These are phyloP conservation scores for Suhomyces wounanorum DNA, from an alignment of 1,139 yeast genomes.

Conservation along the genomic window DNA sequence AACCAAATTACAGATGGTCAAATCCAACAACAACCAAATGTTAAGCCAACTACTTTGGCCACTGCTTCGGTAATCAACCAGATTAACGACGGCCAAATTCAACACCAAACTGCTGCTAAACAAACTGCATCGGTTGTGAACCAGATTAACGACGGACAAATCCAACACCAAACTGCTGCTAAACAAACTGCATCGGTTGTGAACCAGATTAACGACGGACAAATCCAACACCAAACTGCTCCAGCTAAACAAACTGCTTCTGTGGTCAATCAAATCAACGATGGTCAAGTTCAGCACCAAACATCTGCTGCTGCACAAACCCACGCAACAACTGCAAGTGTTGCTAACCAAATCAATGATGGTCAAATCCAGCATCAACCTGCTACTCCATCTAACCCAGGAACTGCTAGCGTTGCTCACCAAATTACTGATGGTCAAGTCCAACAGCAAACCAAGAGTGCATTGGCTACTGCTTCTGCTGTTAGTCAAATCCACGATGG, in stretches of 20 bases:
- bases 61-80: slow-evolving; percentile 26
- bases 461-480: slow-evolving; percentile 20
- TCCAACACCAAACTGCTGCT: slow-evolving; percentile 30
- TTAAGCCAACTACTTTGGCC: slow-evolving; percentile 21
- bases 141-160: slow-evolving; percentile 45
- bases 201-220: slow-evolving; percentile 43
- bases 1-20: slow-evolving; percentile 42
- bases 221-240: slow-evolving; percentile 43
- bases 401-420: slow-evolving; percentile 34
- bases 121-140: slow-evolving; percentile 24
- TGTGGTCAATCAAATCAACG: slow-evolving; percentile 38
- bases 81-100: slow-evolving; percentile 40
- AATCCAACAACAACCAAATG: slow-evolving; percentile 34
- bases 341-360: slow-evolving; percentile 29
- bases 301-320: slow-evolving; percentile 19
- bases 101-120: slow-evolving; percentile 28
- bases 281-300: slow-evolving; percentile 55
- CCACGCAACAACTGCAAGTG: slow-evolving; percentile 23
- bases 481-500: slow-evolving; percentile 32
- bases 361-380: slow-evolving; percentile 33
- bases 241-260: slow-evolving; percentile 29
- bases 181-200: slow-evolving; percentile 20
- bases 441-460: slow-evolving; percentile 32
- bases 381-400: slow-evolving; percentile 21
- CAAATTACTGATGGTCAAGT: slow-evolving; percentile 38